Percentiles rank a stretch among this genome's conserved stretches.
Conservation (phyloP, 768 basidiomycete species). For the Tylopilus plumbeoviolaceoides region DNA sequence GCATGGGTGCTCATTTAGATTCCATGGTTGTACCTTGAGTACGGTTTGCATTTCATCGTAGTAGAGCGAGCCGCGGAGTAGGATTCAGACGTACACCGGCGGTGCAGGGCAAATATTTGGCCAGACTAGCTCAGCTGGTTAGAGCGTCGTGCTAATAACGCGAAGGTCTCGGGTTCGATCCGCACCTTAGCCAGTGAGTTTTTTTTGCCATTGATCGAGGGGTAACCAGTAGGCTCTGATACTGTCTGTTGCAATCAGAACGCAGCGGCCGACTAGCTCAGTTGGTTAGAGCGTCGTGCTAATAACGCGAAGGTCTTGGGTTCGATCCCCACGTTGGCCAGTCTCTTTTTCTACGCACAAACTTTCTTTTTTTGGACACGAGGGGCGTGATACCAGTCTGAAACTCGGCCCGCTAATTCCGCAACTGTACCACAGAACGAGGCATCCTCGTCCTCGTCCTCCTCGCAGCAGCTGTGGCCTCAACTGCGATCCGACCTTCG, state of each 20-base stretch:
- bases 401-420: constrained; percentile 19
- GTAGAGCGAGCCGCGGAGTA: too few species aligned
- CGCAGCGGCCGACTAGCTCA: constrained; percentile 28
- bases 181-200: constrained; percentile 58
- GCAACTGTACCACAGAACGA: not conserved
- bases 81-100: too few species aligned
- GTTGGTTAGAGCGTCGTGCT: constrained; percentile 34
- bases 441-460: not conserved
- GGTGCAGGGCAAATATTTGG: too few species aligned
- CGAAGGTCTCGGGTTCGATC: constrained; percentile 71
- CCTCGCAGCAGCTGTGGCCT: not conserved
- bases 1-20: too few species aligned
- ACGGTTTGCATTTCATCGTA: too few species aligned
- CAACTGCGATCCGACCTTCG: constrained; percentile 10
- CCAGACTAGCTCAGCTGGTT: constrained; percentile 34
- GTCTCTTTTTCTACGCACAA: not conserved
- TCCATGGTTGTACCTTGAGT: too few species aligned
- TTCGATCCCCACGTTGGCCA: constrained; percentile 77
- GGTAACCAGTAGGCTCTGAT: too few species aligned
- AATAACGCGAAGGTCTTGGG: constrained; percentile 55
- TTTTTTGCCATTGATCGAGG: too few species aligned
- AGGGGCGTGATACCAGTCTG: constrained; percentile 20
- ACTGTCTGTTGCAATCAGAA: too few species aligned
- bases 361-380: constrained; percentile 12
- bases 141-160: constrained; percentile 35